Evolutionary conservation across 768 basidiomycete genomes (phyloP), one percentile per base, ranked within the genome.

Genomic region (Asterophora parasitica): DNA sequence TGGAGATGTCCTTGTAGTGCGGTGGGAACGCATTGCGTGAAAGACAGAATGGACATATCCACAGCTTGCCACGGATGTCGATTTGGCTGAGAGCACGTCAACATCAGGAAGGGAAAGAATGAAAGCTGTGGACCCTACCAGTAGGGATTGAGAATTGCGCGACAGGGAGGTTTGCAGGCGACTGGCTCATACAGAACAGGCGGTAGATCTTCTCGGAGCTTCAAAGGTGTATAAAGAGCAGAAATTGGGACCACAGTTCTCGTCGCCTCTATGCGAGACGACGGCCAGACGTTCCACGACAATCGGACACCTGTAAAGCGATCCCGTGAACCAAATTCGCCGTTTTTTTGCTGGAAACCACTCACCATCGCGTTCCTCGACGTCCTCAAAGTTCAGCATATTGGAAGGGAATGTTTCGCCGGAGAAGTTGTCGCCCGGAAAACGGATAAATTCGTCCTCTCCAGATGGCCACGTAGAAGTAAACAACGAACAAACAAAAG

Each of bases 1-100:
- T 88, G 39, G 93, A 92, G 56, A 99, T 95, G 64, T 98, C 95
- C 71, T 96, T 95, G 78, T 99, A 99, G 66, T 99, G 95, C 0
- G 91, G 89, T 4, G 96, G 96, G 72, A 99, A 97, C 2, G 94
- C 82, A 65, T 98, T 99, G 50, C 96, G 86, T 30, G 89, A 85
- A 44, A 99, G 76, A 70, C 96, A 99, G 74, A 99, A 98, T 4
- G 96, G 96, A 62, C 96, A 99, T 56, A 98, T 99, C 96, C 96
- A 99, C 44, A 99, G 81, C 69, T 98, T 98, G 58, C 89, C 95
- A 60, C 96, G 83, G 54, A 97, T 92, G 71, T 98, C 96, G 61
- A 99, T 94, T 75, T 97, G 95, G 66, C 96, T 98, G 63, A 17
- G 61, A 49, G 20, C 33, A 55, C 46, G 23, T 23, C 23, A 23